Percentiles rank a stretch among this genome's conserved stretches.
Evolutionary conservation across 2,329 filamentous ascomycete species (phyloP).

Genomic region (Phaeosphaeriaceae sp.): DNA sequence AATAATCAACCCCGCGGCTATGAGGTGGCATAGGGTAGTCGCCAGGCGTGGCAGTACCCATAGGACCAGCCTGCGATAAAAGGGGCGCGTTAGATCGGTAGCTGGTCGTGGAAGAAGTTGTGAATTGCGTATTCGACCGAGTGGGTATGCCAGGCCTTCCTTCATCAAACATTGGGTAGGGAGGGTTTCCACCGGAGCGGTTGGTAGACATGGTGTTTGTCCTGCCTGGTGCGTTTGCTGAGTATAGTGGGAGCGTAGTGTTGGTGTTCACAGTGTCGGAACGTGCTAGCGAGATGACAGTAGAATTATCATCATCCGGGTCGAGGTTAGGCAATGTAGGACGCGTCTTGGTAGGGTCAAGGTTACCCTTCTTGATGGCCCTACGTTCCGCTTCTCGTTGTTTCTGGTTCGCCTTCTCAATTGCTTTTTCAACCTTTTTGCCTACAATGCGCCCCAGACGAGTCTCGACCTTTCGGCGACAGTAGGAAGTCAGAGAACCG

Average conservation of each 20-base stretch:
- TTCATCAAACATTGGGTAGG: slow-evolving; percentile 50
- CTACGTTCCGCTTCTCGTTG: slow-evolving; percentile 51
- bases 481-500: slow-evolving; percentile 82
- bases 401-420: slow-evolving; percentile 74
- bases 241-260: slow-evolving; percentile 55
- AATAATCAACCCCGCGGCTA: slow-evolving; percentile 38
- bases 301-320: slow-evolving; percentile 50
- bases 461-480: slow-evolving; percentile 88
- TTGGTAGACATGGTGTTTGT: slow-evolving; percentile 52
- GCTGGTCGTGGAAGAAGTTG: slow-evolving; percentile 60
- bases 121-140: slow-evolving; percentile 61
- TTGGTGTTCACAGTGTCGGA: slow-evolving; percentile 40
- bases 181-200: slow-evolving; percentile 42
- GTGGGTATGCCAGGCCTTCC: slow-evolving; percentile 44
- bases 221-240: slow-evolving; percentile 59
- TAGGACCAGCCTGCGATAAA: slow-evolving; percentile 64
- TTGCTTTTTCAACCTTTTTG: slow-evolving; percentile 84
- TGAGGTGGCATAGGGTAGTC: slow-evolving; percentile 38
- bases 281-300: slow-evolving; percentile 41
- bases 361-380: slow-evolving; percentile 55
- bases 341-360: slow-evolving; percentile 30
- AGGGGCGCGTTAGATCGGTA: slow-evolving; percentile 70
- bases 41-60: slow-evolving; percentile 55
- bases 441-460: slow-evolving; percentile 84
- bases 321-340: slow-evolving; percentile 52